These are phyloP conservation scores for Cenococcum geophilum DNA, from an alignment of 495 filamentous ascomycete species.

Conservation along the genomic window DNA sequence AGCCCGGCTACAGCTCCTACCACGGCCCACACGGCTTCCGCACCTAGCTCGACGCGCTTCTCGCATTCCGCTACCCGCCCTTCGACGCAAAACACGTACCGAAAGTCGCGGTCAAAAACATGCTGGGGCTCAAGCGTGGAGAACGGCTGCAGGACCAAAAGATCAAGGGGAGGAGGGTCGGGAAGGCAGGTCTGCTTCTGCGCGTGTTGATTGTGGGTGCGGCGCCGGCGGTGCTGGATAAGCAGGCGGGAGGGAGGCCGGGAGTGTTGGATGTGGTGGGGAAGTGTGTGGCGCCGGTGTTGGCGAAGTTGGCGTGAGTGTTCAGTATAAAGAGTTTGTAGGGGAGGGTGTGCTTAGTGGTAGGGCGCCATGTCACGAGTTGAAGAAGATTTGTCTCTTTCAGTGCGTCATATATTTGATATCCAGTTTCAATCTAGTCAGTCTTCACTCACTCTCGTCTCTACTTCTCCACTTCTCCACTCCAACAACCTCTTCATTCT, in stretches of 20 bases:
- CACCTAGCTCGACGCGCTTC: slow-evolving; percentile 28
- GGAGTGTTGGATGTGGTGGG: neutral
- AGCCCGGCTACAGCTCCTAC: slow-evolving; percentile 22
- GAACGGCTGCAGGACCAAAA: slow-evolving; percentile 22
- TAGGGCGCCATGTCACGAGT: too few relatives aligned
- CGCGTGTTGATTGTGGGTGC: neutral
- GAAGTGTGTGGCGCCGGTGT: too few relatives aligned
- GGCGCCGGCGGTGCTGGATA: neutral
- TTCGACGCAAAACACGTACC: slow-evolving; percentile 1
- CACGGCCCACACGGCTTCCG: slow-evolving; percentile 30
- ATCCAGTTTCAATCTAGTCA: too few relatives aligned
- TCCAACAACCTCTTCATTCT: neutral
- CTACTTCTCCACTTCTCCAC: neutral
- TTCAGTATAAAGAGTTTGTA: too few relatives aligned
- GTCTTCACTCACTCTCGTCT: too few relatives aligned
- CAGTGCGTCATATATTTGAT: too few relatives aligned
- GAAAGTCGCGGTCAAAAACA: slow-evolving; percentile 11
- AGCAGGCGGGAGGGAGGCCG: neutral
- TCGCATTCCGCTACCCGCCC: too few relatives aligned
- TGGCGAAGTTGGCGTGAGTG: too few relatives aligned
- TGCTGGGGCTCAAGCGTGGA: slow-evolving; percentile 15
- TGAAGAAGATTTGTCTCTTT: too few relatives aligned
- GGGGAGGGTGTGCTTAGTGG: too few relatives aligned
- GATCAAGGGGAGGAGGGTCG: slow-evolving; percentile 1
- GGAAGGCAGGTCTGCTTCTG: neutral